Evolutionary conservation across 176 grass and related monocot species (phyloP).

Genomic region (Aegilops longissima): DNA sequence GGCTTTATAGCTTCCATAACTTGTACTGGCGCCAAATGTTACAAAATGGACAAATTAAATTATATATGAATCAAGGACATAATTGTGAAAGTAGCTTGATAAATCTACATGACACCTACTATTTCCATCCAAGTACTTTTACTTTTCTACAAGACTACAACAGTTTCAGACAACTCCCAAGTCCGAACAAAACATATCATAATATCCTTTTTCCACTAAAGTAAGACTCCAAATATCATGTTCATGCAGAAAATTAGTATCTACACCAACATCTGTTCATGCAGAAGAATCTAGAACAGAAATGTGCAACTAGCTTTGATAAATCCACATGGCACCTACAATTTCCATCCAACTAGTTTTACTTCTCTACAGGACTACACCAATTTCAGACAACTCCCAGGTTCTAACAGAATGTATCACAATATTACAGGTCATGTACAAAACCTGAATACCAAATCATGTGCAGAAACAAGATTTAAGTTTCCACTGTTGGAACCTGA

Average conservation of each 20-base stretch:
- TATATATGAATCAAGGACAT: no score
- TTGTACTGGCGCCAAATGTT: no score
- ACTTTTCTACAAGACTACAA: background rate
- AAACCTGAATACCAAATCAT: background rate
- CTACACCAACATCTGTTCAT: no score
- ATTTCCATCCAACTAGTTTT: background rate
- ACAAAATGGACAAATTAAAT: no score
- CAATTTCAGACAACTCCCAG: background rate
- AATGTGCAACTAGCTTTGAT: background rate
- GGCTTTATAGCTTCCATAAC: no score
- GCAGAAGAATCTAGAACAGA: background rate
- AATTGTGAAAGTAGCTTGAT: no score
- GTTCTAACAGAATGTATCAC: background rate
- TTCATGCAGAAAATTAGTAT: no score
- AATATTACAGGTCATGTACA: background rate
- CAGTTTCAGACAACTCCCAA: background rate
- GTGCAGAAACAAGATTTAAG: background rate
- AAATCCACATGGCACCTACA: background rate
- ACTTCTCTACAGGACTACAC: background rate
- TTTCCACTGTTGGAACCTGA: background rate
- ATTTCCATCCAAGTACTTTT: no score
- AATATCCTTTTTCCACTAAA: no score
- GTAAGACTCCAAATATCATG: no score
- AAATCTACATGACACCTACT: no score
- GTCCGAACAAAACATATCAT: background rate